Evolutionary conservation across 768 basidiomycete species (phyloP), one percentile per base, ranked within the genome.

Genomic region (Leccinum olivaceopallidum): DNA sequence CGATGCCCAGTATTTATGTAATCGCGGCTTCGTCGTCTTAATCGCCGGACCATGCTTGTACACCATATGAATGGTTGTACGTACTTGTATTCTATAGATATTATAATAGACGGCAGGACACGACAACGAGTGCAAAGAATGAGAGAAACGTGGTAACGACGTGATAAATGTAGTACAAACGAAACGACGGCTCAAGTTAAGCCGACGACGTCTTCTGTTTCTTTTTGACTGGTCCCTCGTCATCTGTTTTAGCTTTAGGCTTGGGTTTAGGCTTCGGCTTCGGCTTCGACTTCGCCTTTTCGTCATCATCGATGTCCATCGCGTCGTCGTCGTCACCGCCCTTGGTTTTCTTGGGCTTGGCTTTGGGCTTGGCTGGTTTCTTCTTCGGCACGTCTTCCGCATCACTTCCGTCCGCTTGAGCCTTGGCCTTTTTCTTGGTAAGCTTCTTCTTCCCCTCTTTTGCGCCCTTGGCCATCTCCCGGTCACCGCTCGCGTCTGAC

Each of bases 401-500:
- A 42, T 77, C 76, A 60, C 79, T 79, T 57, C 72, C 71, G 67
- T 80, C 78, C 63, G 81, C 76, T 62, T 76, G 69, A 0, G 66
- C 70, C 65, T 83, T 85, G 42, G 65, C 70, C 66, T 85, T 85
- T 56, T 75, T 78, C 68, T 75, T 77, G 28, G 71, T 73, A 6
- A 63, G 67, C 53, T 76, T 73, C 65, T 79, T 73, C 66, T 74
- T 73, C 58, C 75, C 75, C 18, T 71, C 69, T 50, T 74, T 75
- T 8, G 68, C 65, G 22, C 66, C 75, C 57, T 78, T 79, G 49
- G 81, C 76, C 65, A 92, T 68, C 55, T 85, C 86, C 57, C 83
- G 83, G 69, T 94, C 91, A 32, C 92, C 92, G 61, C 87, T 89
- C 48, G 90, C 91, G 69, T 93, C 92, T 0, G 92, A 93, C 12